Evolutionary conservation across 2,329 filamentous ascomycete species (phyloP), one percentile per base, ranked within the genome.

Genomic region (Capronia epimyces): DNA sequence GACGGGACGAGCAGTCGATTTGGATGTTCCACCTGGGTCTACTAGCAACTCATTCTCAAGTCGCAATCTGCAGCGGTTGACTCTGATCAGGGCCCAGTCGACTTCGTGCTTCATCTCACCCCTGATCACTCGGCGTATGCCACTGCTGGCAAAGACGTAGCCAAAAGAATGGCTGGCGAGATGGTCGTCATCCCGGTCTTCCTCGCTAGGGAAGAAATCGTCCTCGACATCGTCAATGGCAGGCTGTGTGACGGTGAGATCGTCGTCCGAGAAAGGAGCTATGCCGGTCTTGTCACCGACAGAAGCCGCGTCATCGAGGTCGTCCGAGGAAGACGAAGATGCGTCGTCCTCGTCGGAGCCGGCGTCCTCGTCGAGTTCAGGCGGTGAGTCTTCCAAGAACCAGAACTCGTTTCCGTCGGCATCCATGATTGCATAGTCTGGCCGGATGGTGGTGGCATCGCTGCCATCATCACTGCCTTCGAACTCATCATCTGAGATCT

Each of bases 1-100:
- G 34, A 37, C 15, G 7, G 16, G 3, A 5, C 20, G 34, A 37
- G 6, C 27, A 8, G 8, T 29, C 8, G 34, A 3, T 15, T 18
- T 20, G 6, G 34, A 37, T 15, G 20, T 20, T 20, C 3, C 34
- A 20, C 34, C 18, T 9, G 15, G 15, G 16, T 37, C 15, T 12
- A 7, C 43, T 61, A 49, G 16, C 18, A 95, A 84, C 9, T 80
- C 69, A 61, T 96, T 96, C 52, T 81, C 78, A 0, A 78, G 74
- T 2, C 91, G 87, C 12, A 83, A 72, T 1, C 91, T 81, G 9
- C 83, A 78, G 3, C 83, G 75, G 9, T 84, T 74, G 57, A 97
- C 87, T 59, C 87, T 82, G 61, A 97, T 89, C 2, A 97, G 73
- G 0, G 90, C 89, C 91, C 91, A 97, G 67, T 97, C 91, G 39